Percentiles rank a stretch among this genome's conserved stretches.
Conservation (phyloP, 805 yeast genomes). For the Ascoidea tarda region DNA sequence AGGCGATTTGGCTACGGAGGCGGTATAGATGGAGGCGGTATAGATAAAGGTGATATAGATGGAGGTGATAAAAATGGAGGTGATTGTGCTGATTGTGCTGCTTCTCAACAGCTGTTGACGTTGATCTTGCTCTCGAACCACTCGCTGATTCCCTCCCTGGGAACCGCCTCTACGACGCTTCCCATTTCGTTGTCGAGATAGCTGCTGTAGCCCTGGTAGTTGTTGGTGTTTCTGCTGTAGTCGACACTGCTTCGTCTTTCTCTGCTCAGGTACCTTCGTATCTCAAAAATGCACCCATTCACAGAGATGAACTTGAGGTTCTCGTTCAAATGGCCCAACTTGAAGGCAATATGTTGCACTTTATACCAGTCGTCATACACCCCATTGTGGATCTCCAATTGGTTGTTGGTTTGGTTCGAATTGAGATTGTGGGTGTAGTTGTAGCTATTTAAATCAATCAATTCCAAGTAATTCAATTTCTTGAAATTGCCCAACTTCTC, state of each 20-base stretch:
- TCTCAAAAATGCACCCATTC: conserved; percentile 34
- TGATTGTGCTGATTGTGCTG: no score
- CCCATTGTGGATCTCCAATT: conserved; percentile 25
- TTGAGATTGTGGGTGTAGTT: neutral
- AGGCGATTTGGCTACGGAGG: no score
- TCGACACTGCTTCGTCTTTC: neutral
- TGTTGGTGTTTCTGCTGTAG: neutral
- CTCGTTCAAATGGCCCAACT: conserved; percentile 19
- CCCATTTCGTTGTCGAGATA: neutral
- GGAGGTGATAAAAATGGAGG: no score
- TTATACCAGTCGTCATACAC: conserved; percentile 43
- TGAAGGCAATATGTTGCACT: conserved; percentile 37
- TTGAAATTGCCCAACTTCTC: no score
- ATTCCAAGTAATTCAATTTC: no score
- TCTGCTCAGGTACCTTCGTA: conserved; percentile 5
- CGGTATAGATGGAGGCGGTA: no score
- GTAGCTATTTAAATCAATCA: neutral
- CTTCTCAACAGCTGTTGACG: no score
- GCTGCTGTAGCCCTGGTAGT: neutral
- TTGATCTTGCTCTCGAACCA: neutral
- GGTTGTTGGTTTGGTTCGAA: no score
- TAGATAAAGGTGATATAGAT: no score
- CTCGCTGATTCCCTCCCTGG: neutral
- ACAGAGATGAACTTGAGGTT: conserved; percentile 29
- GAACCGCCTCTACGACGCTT: neutral